Conservation (phyloP, 495 filamentous ascomycete genomes). For the Aspergillus avenaceus region DNA sequence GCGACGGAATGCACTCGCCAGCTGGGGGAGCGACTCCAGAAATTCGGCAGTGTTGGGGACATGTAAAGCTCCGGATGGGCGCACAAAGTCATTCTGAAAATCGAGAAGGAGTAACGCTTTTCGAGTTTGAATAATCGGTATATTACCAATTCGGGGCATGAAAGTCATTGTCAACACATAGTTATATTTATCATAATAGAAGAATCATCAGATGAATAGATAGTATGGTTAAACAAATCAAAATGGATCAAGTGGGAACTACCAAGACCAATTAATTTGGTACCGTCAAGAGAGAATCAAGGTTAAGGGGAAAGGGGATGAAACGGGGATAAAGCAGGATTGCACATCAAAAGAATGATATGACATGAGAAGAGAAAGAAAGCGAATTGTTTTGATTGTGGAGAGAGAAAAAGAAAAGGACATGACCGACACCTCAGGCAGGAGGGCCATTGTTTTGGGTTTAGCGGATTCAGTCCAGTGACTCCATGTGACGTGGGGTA, state of each 20-base stretch:
- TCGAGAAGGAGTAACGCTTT: conserved; percentile 83
- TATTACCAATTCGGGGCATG: conserved; percentile 30
- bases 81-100: conserved; percentile 88
- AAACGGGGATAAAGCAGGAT: not conserved
- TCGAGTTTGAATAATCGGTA: conserved; percentile 61
- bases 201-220: not conserved
- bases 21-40: conserved; percentile 57
- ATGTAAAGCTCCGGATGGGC: conserved; percentile 62
- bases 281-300: too few relatives aligned
- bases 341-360: not conserved
- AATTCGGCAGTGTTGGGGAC: conserved; percentile 62
- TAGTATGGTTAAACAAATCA: not conserved
- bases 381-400: not conserved
- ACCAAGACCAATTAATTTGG: too few relatives aligned
- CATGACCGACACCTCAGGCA: not conserved
- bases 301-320: too few relatives aligned
- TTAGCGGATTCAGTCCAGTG: not conserved
- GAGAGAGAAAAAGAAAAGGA: not conserved
- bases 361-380: too few relatives aligned
- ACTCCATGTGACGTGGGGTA: not conserved
- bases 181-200: conserved; percentile 3
- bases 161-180: conserved; percentile 31
- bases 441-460: not conserved
- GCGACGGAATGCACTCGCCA: conserved; percentile 72
- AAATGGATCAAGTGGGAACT: too few relatives aligned